phyloP scores from a whole-genome alignment of 306 rosid species.

The Casuarina glauca region DNA sequence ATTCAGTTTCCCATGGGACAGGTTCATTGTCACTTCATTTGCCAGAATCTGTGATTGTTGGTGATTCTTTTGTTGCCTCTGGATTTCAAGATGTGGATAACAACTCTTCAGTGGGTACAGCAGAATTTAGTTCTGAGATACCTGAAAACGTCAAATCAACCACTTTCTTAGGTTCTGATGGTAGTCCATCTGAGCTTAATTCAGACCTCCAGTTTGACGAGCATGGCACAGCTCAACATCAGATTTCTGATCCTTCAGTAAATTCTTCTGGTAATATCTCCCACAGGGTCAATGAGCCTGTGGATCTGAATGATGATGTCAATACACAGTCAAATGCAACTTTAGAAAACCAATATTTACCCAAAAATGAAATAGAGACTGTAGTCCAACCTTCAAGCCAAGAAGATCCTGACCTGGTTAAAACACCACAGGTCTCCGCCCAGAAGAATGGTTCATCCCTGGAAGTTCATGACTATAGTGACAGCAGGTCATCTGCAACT shows the following conservation, averaged over 20 bases:
- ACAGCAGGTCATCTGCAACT: slow-evolving; percentile 33
- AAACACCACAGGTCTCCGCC: slow-evolving; percentile 40
- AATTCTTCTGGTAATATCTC: slow-evolving; percentile 30
- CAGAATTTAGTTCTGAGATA: slow-evolving; percentile 45
- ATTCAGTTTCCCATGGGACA: slow-evolving; percentile 39
- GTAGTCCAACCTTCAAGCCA: slow-evolving; percentile 37
- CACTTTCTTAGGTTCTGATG: slow-evolving; percentile 36
- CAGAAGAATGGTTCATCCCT: slow-evolving; percentile 46
- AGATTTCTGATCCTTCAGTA: slow-evolving; percentile 28
- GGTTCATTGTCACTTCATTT: slow-evolving; percentile 26
- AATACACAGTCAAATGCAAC: slow-evolving; percentile 38
- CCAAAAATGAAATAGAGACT: slow-evolving; percentile 38
- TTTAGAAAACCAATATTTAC: slow-evolving; percentile 39
- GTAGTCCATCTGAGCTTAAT: slow-evolving; percentile 33
- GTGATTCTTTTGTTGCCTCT: slow-evolving; percentile 45
- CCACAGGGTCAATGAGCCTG: slow-evolving; percentile 33
- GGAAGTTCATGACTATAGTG: slow-evolving; percentile 41
- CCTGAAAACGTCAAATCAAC: slow-evolving; percentile 48
- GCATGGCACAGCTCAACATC: slow-evolving; percentile 35
- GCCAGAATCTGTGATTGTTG: slow-evolving; percentile 52
- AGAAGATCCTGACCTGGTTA: slow-evolving; percentile 39
- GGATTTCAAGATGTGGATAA: slow-evolving; percentile 52
- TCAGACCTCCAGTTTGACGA: slow-evolving; percentile 51
- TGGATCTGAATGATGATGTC: slow-evolving; percentile 29
- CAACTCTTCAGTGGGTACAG: slow-evolving; percentile 37